Base-by-base conservation (phyloP, 352 stramenopile genomes). In the Pelagophyceae sp. region DNA sequence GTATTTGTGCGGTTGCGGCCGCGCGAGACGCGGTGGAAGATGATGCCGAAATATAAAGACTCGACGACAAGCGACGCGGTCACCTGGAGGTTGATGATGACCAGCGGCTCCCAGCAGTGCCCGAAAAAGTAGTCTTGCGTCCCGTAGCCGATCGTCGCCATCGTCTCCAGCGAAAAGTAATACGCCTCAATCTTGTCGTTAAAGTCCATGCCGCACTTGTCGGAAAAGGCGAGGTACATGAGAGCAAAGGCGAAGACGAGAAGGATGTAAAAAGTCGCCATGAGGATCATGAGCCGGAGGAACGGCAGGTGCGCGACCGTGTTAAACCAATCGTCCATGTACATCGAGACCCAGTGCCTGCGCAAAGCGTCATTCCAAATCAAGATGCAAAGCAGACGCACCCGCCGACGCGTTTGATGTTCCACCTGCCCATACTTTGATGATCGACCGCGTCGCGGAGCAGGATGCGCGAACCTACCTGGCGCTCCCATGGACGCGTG, bases 121-220 rank as follows among this genome's bases (percentile, higher is more conserved):
- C 58, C 75, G 50, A 79, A 79, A 50, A 71, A 79, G 54, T 76
- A 76, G 54, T 80, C 67, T 5, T 51, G 27, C 27, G 65, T 80
- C 0, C 72, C 72, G 58, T 81, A 83, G 20, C 80, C 80, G 61
- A 83, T 82, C 32, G 80, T 83, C 45, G 78, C 61, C 50, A 80
- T 82, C 32, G 76, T 80, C 64, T 82, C 80, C n/a, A 83, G 67
- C 32, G 60, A 78, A 40, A 83, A 83, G 38, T 63, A 60, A 38
- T 81, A 83, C 15, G 80, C 80, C 0, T 72, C 75, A n/a, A 80
- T 25, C 67, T 38, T 40, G 65, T 76, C 50, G 31, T 17, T 0
- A 79, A 77, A 67, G 35, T 65, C 65, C 70, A 74, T 64, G 38
- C 72, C 38, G 71, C 78, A 77, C 19, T 64, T 17, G 20, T 78